Base-by-base conservation (phyloP, 2,329 filamentous ascomycete species). In the Claviceps sp. region DNA sequence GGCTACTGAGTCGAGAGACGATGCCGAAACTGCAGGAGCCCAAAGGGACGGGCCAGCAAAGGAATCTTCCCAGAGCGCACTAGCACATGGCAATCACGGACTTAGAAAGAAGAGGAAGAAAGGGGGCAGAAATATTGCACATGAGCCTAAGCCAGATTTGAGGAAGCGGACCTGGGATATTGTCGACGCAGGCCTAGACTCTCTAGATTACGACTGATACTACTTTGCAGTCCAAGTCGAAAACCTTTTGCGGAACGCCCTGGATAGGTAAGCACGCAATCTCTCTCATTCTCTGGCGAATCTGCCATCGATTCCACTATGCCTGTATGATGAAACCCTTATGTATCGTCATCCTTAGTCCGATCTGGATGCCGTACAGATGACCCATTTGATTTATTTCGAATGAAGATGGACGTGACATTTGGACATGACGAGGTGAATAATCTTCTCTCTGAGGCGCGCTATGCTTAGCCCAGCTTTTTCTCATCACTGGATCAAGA, bases 321-420 rank as follows among this genome's bases (percentile, higher is more conserved):
- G 48, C 48, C 53, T 50, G 52, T 55, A 85, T 91, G 88, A 94
- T 91, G 88, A 93, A 82, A 89, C 75, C 67, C 68, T 71, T 70
- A 78, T 72, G 77, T 89, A 90, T 89, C 85, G 87, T 94, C 88
- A 94, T 95, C 88, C 88, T 94, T 94, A 94, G 87, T 75, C 88
- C 78, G 83, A 94, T 68, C 63, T 55, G 56, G 58, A 57, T 57
- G 59, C 56, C 56, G 57, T 61, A 56, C 56, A 59, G 55, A 69
- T 48, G 67, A 70, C 54, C 60, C 59, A 66, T 59, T 51, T 59
- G 60, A 56, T 57, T 44, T 52, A 50, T 49, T 58, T 63, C 60
- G 37, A 38, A 42, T 53, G 51, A 58, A 55, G 68, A 69, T 57
- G 58, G 54, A 56, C 62, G 57, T 53, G 56, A 57, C 62, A 62